Percentiles rank a stretch among this genome's conserved stretches.
These are phyloP conservation scores for Boletus sensibilis DNA, from an alignment of 768 basidiomycete genomes.

Conservation along the genomic window DNA sequence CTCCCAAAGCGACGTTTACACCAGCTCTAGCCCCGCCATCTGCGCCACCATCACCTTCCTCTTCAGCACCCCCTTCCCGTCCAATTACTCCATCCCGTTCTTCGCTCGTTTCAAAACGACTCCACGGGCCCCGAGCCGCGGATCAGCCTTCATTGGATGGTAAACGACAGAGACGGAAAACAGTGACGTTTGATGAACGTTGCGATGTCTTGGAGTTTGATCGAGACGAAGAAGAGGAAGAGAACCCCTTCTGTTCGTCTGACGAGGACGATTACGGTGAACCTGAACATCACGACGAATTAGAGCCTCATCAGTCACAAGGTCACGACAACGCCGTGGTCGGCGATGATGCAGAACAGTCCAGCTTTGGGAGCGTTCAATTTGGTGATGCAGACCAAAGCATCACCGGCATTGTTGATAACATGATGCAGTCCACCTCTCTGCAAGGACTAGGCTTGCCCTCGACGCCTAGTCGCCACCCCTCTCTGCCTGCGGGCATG, in stretches of 20 bases:
- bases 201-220: constrained; percentile 85
- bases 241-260: constrained; percentile 45
- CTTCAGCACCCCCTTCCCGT: constrained; percentile 43
- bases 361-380: constrained; percentile 43
- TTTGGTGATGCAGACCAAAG: constrained; percentile 49
- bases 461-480: constrained; percentile 38
- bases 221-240: constrained; percentile 56
- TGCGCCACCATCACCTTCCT: constrained; percentile 30
- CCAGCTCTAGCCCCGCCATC: constrained; percentile 1
- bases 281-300: constrained; percentile 12
- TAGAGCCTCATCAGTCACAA: constrained; percentile 17
- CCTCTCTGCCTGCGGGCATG: constrained; percentile 46
- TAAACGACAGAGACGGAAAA: constrained; percentile 63
- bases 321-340: not conserved
- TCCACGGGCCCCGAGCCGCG: constrained; percentile 72
- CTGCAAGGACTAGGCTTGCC: constrained; percentile 26
- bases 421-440: constrained; percentile 51
- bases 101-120: constrained; percentile 66
- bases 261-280: constrained; percentile 34
- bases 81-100: constrained; percentile 47
- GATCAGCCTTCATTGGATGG: constrained; percentile 32
- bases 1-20: constrained; percentile 20
- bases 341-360: constrained; percentile 10
- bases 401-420: constrained; percentile 69
- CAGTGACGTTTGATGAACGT: constrained; percentile 74